Percentiles rank a stretch among this genome's conserved stretches.
Evolutionary conservation across 2,329 filamentous ascomycete genomes (phyloP).

Genomic region (Rhexocercosporidium sp.): DNA sequence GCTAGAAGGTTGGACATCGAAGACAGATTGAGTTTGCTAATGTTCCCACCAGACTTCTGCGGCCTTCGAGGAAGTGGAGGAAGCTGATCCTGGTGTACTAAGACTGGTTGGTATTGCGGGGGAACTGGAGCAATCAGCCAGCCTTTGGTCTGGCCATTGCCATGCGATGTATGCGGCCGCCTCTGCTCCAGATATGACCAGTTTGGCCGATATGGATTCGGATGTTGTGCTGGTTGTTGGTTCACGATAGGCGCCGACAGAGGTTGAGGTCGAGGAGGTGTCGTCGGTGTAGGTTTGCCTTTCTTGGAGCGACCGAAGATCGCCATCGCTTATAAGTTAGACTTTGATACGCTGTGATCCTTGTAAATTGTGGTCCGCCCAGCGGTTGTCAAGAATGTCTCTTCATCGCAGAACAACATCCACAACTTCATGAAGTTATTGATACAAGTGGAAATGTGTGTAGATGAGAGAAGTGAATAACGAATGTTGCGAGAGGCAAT

Average conservation of each 20-base stretch:
- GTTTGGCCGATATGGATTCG: constrained; percentile 20
- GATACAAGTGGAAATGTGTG: neutral
- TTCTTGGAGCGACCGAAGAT: constrained; percentile 41
- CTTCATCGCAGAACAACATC: constrained; percentile 8
- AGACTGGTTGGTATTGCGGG: constrained; percentile 31
- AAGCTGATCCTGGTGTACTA: constrained; percentile 27
- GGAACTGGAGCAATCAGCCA: constrained; percentile 30
- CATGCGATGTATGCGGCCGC: constrained; percentile 20
- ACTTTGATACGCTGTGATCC: constrained; percentile 20
- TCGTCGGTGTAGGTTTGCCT: constrained; percentile 22
- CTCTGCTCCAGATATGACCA: constrained; percentile 25
- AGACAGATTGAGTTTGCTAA: constrained; percentile 34
- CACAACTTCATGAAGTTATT: neutral
- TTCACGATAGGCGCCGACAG: constrained; percentile 14
- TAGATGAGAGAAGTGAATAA: neutral
- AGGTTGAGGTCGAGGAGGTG: constrained; percentile 15
- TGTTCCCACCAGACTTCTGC: constrained; percentile 19
- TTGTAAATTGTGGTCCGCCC: constrained; percentile 11
- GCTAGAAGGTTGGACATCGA: constrained; percentile 44
- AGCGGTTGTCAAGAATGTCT: constrained; percentile 14
- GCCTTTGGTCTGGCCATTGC: constrained; percentile 26
- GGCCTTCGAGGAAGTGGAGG: constrained; percentile 29
- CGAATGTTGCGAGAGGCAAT: neutral
- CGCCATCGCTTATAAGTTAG: constrained; percentile 33
- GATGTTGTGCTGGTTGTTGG: constrained; percentile 19